Evolutionary conservation across 2,329 filamentous ascomycete species (phyloP).

Genomic region (Scytalidium sp.): DNA sequence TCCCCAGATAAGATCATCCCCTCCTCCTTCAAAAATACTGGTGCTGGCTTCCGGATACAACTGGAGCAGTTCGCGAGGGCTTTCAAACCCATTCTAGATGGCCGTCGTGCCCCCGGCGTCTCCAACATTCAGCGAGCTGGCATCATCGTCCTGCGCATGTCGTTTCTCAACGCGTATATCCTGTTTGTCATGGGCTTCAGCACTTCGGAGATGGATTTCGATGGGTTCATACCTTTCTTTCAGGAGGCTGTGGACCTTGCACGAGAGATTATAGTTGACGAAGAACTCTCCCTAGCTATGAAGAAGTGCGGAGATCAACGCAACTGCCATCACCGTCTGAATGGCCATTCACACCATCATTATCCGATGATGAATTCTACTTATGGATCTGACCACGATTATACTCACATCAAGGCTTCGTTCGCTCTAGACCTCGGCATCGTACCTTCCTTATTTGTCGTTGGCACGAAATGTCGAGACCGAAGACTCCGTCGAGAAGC

Average conservation of each 20-base stretch:
- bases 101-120: constrained; percentile 42
- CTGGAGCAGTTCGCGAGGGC: constrained; percentile 54
- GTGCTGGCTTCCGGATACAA: constrained; percentile 42
- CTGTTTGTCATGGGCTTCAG: constrained; percentile 60
- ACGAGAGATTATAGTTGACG: constrained; percentile 55
- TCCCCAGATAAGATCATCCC: constrained; percentile 45
- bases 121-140: constrained; percentile 53
- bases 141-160: constrained; percentile 61
- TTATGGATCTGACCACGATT: constrained; percentile 51
- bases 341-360: constrained; percentile 54
- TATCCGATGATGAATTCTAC: constrained; percentile 56
- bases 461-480: constrained; percentile 63
- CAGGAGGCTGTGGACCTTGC: constrained; percentile 54
- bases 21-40: constrained; percentile 17
- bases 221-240: constrained; percentile 50
- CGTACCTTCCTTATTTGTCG: constrained; percentile 59
- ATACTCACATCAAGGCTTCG: constrained; percentile 47
- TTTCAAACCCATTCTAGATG: constrained; percentile 52
- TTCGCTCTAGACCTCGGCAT: constrained; percentile 57
- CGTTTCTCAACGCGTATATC: constrained; percentile 54
- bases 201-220: constrained; percentile 56
- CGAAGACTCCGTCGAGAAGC: constrained; percentile 53
- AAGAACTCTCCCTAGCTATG: constrained; percentile 49
- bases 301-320: constrained; percentile 52
- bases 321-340: constrained; percentile 61